These are phyloP conservation scores for Brassica hybrid DNA, from an alignment of 441 rosid genomes.

Conservation along the genomic window DNA sequence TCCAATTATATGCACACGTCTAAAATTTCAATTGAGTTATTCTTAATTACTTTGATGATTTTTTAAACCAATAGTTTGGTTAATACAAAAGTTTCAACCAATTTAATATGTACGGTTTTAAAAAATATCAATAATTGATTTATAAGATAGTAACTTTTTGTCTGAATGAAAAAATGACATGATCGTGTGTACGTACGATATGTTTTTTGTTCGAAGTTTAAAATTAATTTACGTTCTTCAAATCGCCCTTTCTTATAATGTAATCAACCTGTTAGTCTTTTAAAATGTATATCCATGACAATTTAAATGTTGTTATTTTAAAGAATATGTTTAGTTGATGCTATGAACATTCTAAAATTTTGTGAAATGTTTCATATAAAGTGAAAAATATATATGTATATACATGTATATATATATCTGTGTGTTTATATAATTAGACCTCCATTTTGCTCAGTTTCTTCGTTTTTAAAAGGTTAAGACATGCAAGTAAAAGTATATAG, in stretches of 20 bases:
- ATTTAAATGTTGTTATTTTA: not conserved
- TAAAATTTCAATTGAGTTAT: not conserved
- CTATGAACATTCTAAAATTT: conserved; percentile 7
- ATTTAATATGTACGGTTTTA: not conserved
- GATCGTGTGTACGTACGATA: not conserved
- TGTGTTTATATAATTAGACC: not conserved
- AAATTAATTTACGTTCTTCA: not conserved
- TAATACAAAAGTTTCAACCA: not conserved
- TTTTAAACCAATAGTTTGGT: not conserved
- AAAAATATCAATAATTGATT: not conserved
- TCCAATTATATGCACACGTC: conserved; percentile 7
- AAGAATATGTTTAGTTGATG: not conserved
- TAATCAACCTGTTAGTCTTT: conserved; percentile 8
- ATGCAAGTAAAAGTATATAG: too few relatives aligned
- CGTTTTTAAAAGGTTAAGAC: not conserved
- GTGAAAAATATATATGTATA: not conserved
- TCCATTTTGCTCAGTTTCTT: not conserved
- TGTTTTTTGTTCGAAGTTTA: not conserved
- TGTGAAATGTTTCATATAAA: not conserved
- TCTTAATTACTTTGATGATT: conserved; percentile 6
- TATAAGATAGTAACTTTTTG: not conserved
- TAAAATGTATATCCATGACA: too few relatives aligned
- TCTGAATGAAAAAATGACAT: not conserved
- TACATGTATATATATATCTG: too few relatives aligned
- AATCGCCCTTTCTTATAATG: conserved; percentile 3